Evolutionary conservation across 495 filamentous ascomycete species (phyloP).

Genomic region (Endocarpon pusillum): DNA sequence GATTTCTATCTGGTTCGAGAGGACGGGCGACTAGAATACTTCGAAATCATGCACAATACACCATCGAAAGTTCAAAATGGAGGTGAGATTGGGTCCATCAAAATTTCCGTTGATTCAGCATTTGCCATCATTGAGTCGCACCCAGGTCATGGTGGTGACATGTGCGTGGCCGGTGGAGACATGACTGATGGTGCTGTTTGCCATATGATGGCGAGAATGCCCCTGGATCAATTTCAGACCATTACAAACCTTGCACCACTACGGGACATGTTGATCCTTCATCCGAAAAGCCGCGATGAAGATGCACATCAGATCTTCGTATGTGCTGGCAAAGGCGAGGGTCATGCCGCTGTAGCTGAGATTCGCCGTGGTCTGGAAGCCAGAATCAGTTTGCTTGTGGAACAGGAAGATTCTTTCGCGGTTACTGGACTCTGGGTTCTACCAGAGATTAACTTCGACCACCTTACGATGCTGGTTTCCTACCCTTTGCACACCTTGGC

Average conservation of each 20-base stretch:
- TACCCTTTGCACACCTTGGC: too few relatives aligned
- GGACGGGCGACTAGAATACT: conserved; percentile 53
- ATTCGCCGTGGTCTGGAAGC: conserved; percentile 56
- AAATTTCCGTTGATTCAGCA: conserved; percentile 24
- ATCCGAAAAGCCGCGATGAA: too few relatives aligned
- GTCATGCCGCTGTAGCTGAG: conserved; percentile 48
- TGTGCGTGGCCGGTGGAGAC: conserved; percentile 66
- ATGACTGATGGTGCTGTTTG: conserved; percentile 67
- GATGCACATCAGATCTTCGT: too few relatives aligned
- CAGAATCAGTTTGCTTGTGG: conserved; percentile 37
- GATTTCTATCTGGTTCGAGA: conserved; percentile 66
- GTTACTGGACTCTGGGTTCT: too few relatives aligned
- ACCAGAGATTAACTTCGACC: too few relatives aligned
- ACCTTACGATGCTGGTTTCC: too few relatives aligned
- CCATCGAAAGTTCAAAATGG: too few relatives aligned
- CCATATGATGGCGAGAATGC: conserved; percentile 37
- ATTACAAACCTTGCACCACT: conserved; percentile 75
- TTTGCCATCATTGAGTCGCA: conserved; percentile 30
- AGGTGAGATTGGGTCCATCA: conserved; percentile 21
- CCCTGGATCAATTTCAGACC: conserved; percentile 34
- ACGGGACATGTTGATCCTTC: conserved; percentile 9
- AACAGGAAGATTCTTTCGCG: conserved; percentile 23
- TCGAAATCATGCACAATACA: conserved; percentile 52
- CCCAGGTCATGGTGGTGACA: conserved; percentile 39
- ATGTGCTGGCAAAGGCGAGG: too few relatives aligned